Percentiles rank a stretch among this genome's conserved stretches.
Conservation (phyloP, 352 stramenopile species). For the Phytopythium chamaehyphon region DNA sequence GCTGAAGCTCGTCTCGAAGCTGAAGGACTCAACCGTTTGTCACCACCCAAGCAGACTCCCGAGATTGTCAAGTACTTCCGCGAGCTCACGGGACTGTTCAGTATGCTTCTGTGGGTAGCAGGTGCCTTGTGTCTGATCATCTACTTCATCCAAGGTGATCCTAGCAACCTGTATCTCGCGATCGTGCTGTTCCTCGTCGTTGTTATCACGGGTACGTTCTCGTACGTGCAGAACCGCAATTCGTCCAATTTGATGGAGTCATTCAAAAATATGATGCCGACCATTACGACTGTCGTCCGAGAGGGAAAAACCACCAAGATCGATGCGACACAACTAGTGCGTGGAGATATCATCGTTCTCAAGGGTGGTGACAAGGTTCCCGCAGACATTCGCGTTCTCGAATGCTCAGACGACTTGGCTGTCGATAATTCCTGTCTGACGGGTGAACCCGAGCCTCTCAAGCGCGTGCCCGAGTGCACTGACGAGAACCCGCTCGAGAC, state of each 20-base stretch:
- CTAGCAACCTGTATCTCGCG: conserved; percentile 72
- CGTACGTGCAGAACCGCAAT: conserved; percentile 65
- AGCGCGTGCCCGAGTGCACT: conserved; percentile 65
- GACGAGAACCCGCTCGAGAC: conserved; percentile 77
- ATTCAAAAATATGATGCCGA: conserved; percentile 86
- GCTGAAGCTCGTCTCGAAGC: conserved; percentile 52
- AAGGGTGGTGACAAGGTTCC: conserved; percentile 92
- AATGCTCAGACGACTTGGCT: conserved; percentile 92
- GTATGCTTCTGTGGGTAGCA: conserved; percentile 61
- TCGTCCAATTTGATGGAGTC: conserved; percentile 83
- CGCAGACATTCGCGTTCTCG: conserved; percentile 93
- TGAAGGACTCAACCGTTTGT: conserved; percentile 61
- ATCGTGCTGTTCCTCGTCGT: conserved; percentile 76
- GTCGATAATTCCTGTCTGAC: conserved; percentile 87
- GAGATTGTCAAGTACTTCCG: conserved; percentile 76
- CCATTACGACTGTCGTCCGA: conserved; percentile 66
- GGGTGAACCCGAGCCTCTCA: conserved; percentile 85
- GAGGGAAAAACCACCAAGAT: conserved; percentile 79
- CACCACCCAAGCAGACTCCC: conserved; percentile 64
- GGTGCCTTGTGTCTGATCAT: conserved; percentile 59
- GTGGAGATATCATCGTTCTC: conserved; percentile 87
- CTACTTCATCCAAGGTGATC: conserved; percentile 60
- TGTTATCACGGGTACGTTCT: conserved; percentile 61
- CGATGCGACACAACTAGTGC: conserved; percentile 70
- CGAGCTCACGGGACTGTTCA: conserved; percentile 71